Percentiles rank a stretch among this genome's conserved stretches.
Evolutionary conservation across 768 basidiomycete genomes (phyloP).

Genomic region (Leucocoprinus leucothites): DNA sequence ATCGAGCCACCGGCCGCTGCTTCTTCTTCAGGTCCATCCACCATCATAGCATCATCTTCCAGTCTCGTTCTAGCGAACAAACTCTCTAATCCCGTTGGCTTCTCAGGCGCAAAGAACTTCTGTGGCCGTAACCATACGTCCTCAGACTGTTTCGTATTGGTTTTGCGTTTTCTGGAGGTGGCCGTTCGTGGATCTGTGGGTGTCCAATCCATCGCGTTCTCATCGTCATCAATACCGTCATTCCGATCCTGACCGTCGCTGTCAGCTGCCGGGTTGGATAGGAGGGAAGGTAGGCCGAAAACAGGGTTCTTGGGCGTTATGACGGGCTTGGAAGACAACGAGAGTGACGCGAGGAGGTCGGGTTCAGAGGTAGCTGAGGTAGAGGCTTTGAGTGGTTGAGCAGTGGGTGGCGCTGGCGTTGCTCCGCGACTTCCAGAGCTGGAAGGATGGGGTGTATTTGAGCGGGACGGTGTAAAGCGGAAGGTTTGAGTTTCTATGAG

Average conservation of each 20-base stretch:
- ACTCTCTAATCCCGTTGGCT: constrained; percentile 72
- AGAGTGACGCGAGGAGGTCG: constrained; percentile 54
- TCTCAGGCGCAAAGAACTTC: constrained; percentile 74
- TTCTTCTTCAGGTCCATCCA: constrained; percentile 7
- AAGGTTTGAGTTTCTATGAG: constrained; percentile 58
- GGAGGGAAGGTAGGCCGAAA: constrained; percentile 69
- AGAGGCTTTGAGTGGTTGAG: constrained; percentile 12
- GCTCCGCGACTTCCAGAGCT: constrained; percentile 18
- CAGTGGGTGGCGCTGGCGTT: constrained; percentile 14
- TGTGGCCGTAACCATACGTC: constrained; percentile 65
- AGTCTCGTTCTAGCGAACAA: constrained; percentile 62
- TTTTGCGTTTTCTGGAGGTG: constrained; percentile 20
- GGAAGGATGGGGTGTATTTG: constrained; percentile 38
- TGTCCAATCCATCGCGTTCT: constrained; percentile 59
- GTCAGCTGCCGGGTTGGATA: constrained; percentile 22
- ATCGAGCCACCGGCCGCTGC: not conserved
- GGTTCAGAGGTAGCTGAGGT: constrained; percentile 34
- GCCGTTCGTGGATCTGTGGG: constrained; percentile 42
- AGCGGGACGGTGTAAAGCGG: constrained; percentile 35
- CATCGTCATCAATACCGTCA: constrained; percentile 8
- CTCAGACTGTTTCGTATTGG: constrained; percentile 22
- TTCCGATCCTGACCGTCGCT: constrained; percentile 28
- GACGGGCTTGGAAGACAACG: constrained; percentile 64
- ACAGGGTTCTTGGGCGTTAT: constrained; percentile 47
- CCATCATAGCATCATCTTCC: constrained; percentile 38